phyloP scores from a whole-genome alignment of 192 early-diverging fungal genomes.

The Spinellus fusiger region DNA sequence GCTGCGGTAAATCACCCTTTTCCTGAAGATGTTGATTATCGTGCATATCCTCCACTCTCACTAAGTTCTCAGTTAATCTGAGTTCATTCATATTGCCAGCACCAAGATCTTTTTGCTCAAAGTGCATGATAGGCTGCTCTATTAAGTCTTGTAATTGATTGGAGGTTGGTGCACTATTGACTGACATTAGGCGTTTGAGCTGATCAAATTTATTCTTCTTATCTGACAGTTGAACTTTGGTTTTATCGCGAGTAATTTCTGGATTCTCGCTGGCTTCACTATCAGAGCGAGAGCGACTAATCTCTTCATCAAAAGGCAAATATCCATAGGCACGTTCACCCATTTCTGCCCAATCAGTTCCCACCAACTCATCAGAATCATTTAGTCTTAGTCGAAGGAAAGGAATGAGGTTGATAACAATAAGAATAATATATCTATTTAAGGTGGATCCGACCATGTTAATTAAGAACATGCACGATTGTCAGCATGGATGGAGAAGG shows the following conservation, averaged over 20 bases:
- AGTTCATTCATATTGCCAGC: neutral
- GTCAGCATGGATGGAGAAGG: neutral
- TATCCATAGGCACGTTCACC: constrained; percentile 69
- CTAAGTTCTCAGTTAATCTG: neutral
- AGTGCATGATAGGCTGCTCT: no score
- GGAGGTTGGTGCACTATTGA: no score
- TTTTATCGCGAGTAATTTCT: neutral
- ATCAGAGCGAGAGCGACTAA: neutral
- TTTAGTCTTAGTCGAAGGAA: constrained; percentile 70
- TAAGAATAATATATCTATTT: constrained; percentile 52
- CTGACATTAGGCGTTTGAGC: no score
- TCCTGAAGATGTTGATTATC: neutral
- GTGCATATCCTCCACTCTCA: neutral
- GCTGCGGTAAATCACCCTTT: neutral
- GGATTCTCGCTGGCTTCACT: neutral
- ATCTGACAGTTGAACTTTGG: neutral
- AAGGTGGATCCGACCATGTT: neutral
- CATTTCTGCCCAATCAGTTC: constrained; percentile 80
- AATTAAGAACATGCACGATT: neutral
- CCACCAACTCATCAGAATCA: constrained; percentile 65
- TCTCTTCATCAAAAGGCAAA: constrained; percentile 20
- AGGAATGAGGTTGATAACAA: constrained; percentile 67
- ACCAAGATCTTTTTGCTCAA: neutral
- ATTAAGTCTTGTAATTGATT: no score
- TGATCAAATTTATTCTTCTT: no score